Evolutionary conservation across 768 basidiomycete species (phyloP).

Genomic region (Collybiopsis confluens): DNA sequence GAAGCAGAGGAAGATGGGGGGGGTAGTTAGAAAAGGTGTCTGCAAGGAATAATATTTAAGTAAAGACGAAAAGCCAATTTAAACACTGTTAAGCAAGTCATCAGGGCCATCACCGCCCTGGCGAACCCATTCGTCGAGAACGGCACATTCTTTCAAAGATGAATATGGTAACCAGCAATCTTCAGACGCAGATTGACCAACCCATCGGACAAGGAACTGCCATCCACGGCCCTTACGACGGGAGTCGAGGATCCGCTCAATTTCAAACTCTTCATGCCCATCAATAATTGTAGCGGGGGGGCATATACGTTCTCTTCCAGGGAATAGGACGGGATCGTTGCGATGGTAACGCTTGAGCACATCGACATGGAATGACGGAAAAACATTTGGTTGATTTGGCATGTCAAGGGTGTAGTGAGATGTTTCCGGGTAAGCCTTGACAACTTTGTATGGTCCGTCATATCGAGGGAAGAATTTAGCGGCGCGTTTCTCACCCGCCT

Average conservation of each 20-base stretch:
- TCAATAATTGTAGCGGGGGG: constrained; percentile 13
- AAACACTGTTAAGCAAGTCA: too few species aligned
- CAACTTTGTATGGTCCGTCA: too few species aligned
- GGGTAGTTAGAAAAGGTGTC: too few species aligned
- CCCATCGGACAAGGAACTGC: constrained; percentile 22
- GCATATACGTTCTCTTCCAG: constrained; percentile 9
- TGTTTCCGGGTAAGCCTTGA: too few species aligned
- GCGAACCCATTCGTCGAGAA: constrained; percentile 5
- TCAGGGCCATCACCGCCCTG: neutral
- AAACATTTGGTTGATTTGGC: constrained; percentile 13
- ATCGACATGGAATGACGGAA: constrained; percentile 24
- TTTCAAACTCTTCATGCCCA: constrained; percentile 15
- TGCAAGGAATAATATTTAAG: too few species aligned
- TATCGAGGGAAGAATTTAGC: too few species aligned
- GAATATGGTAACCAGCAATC: constrained; percentile 17
- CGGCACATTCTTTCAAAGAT: constrained; percentile 11
- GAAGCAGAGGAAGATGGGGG: too few species aligned
- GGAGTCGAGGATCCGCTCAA: constrained; percentile 19
- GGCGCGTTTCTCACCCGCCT: too few species aligned
- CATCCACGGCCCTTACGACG: constrained; percentile 18
- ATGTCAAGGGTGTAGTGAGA: constrained; percentile 15
- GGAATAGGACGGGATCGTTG: constrained; percentile 22
- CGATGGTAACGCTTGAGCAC: constrained; percentile 13
- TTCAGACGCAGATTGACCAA: constrained; percentile 12
- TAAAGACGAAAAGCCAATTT: too few species aligned